Base-by-base conservation (phyloP, 129 eudicot genomes). In the Mikania micrantha region DNA sequence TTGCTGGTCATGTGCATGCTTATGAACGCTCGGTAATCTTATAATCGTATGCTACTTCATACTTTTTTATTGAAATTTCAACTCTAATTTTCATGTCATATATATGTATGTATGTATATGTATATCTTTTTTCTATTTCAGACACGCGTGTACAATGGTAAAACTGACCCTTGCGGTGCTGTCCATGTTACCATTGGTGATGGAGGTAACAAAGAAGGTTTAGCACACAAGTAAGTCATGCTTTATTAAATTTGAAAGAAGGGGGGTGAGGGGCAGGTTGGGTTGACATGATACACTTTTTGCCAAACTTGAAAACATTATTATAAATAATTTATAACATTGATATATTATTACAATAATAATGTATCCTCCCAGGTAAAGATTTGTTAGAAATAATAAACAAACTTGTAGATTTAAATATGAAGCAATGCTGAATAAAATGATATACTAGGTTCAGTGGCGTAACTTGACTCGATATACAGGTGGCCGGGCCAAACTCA, bases 1-100 rank as follows among this genome's bases (percentile, higher is more conserved):
- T 88, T 62, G 86, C 96, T 17, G 98, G 98, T 66, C 98, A 93
- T 69, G 98, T 93, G 53, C 98, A 88, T 84, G 98, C 98, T 69
- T 93, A 93, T 77, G 98, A 93, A 66, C 95, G 98, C 80, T 60
- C 95, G 83, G 98, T 93, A 88, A 29, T 72, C 13, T 35, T 67
- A 17, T 67, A 42, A 60, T 17, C 29, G n/a, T 25, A 11, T 58
- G 36, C 42, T 60, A 17, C 52, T 62, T 15, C 67, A 11, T 42
- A 17, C 54, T 17, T 22, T 32, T 21, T 3, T 50, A 5, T 27
- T 44, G 29, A 17, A 20, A 41, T 7, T 34, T 38, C 4, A 7
- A n/a, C 49, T 21, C 2, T 21, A 36, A 36, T 39, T 21, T 69
- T 44, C 16, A 16, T 72, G 49, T 29, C 41, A 60, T 62, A n/a